Evolutionary conservation across 345 rosid genomes (phyloP).

Genomic region (Linum lewisii): DNA sequence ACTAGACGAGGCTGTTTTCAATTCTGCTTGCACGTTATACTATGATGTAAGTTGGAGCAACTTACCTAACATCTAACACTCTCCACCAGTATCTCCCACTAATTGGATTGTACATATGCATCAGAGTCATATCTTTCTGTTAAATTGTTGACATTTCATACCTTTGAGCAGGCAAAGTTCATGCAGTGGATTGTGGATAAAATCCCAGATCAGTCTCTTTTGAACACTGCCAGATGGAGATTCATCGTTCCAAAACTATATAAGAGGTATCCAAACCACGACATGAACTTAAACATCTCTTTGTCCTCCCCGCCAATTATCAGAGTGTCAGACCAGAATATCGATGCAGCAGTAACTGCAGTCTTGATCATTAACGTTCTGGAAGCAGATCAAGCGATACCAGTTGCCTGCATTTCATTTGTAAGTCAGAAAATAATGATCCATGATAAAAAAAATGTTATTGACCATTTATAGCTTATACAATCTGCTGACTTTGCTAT

Average conservation of each 20-base stretch:
- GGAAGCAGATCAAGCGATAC: conserved; percentile 53
- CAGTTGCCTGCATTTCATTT: conserved; percentile 90
- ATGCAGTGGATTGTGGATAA: conserved; percentile 89
- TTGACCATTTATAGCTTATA: not conserved
- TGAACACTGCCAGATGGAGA: conserved; percentile 91
- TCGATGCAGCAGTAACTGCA: conserved; percentile 65
- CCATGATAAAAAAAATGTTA: not conserved
- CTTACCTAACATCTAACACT: not conserved
- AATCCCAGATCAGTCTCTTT: conserved; percentile 74
- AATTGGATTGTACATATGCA: not conserved
- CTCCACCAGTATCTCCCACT: too few species aligned
- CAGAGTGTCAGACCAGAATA: conserved; percentile 44
- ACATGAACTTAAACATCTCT: conserved; percentile 73
- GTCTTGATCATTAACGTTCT: conserved; percentile 69
- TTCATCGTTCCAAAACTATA: conserved; percentile 82
- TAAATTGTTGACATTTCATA: not conserved
- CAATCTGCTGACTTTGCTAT: not conserved
- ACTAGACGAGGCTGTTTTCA: conserved; percentile 74
- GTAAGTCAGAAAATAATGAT: conserved; percentile 26
- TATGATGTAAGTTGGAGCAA: conserved; percentile 58
- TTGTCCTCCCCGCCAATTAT: conserved; percentile 76
- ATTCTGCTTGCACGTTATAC: conserved; percentile 81
- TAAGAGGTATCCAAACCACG: conserved; percentile 79
- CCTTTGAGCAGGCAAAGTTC: conserved; percentile 61
- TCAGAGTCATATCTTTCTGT: not conserved